Conservation (phyloP, 2,329 filamentous ascomycete genomes). For the Ophiostoma fasciatum region DNA sequence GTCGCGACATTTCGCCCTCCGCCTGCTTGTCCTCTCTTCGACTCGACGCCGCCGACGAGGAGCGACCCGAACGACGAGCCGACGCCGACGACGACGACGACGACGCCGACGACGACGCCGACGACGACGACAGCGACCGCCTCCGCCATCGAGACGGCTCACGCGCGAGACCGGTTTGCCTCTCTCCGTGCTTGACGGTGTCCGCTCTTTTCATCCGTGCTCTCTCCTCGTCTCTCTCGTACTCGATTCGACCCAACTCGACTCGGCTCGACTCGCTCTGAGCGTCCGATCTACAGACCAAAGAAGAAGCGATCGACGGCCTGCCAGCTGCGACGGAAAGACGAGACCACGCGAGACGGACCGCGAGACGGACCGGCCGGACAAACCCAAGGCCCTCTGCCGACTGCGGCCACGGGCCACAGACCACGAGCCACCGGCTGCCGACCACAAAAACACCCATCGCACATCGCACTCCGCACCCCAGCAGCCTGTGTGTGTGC, state of each 20-base stretch:
- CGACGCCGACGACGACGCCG: neutral
- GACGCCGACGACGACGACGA: slow-evolving; percentile 1
- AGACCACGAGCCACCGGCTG: neutral
- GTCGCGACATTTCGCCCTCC: too few species aligned
- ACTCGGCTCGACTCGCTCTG: too few species aligned
- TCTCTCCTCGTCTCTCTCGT: neutral
- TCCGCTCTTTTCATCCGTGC: slow-evolving; percentile 2
- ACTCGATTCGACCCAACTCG: too few species aligned
- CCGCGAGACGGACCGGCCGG: too few species aligned
- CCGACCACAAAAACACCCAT: slow-evolving; percentile 1
- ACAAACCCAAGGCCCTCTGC: too few species aligned
- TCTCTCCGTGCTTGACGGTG: slow-evolving; percentile 5
- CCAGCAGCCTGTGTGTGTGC: neutral
- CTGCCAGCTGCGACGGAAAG: too few species aligned
- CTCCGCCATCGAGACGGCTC: neutral
- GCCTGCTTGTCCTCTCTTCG: neutral
- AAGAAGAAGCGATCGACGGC: too few species aligned
- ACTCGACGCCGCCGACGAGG: neutral
- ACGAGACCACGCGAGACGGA: too few species aligned
- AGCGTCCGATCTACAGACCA: too few species aligned
- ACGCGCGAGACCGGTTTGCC: too few species aligned
- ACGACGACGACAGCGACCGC: neutral
- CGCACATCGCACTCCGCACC: slow-evolving; percentile 1
- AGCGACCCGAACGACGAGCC: neutral
- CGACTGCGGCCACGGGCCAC: too few species aligned